These are phyloP conservation scores for Vicia faba DNA, from an alignment of 306 rosid species.

Conservation along the genomic window DNA sequence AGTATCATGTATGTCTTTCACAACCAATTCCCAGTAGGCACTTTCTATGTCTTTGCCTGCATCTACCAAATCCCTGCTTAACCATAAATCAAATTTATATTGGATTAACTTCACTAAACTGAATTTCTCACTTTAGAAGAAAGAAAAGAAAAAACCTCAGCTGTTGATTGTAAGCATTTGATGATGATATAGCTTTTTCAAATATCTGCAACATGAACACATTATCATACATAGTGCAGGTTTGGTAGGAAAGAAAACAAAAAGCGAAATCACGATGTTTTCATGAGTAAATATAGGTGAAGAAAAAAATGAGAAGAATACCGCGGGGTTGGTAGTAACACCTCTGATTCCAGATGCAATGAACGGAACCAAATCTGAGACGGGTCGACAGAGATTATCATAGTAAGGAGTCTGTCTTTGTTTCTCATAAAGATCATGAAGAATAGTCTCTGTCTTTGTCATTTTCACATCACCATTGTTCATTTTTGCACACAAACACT, in stretches of 20 bases:
- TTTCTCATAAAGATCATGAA: slow-evolving; percentile 80
- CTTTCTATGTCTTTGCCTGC: slow-evolving; percentile 75
- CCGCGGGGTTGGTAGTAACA: slow-evolving; percentile 92
- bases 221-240: not conserved
- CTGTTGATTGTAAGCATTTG: slow-evolving; percentile 78
- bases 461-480: slow-evolving; percentile 44
- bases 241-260: too few relatives aligned
- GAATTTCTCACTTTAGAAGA: not conserved
- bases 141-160: slow-evolving; percentile 50
- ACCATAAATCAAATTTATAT: slow-evolving; percentile 28
- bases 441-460: slow-evolving; percentile 49
- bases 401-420: slow-evolving; percentile 86
- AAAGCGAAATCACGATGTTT: not conserved
- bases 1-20: slow-evolving; percentile 90
- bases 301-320: slow-evolving; percentile 35
- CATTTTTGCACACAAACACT: slow-evolving; percentile 27
- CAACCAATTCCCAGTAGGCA: slow-evolving; percentile 91
- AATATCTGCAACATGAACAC: slow-evolving; percentile 64
- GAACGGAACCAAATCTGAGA: slow-evolving; percentile 80
- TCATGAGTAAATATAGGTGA: not conserved
- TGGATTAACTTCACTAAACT: not conserved
- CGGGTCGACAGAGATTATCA: slow-evolving; percentile 87
- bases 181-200: slow-evolving; percentile 78
- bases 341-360: slow-evolving; percentile 77
- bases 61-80: slow-evolving; percentile 62